Conservation (phyloP, 805 yeast genomes). For the Zygotorulaspora sp. region DNA sequence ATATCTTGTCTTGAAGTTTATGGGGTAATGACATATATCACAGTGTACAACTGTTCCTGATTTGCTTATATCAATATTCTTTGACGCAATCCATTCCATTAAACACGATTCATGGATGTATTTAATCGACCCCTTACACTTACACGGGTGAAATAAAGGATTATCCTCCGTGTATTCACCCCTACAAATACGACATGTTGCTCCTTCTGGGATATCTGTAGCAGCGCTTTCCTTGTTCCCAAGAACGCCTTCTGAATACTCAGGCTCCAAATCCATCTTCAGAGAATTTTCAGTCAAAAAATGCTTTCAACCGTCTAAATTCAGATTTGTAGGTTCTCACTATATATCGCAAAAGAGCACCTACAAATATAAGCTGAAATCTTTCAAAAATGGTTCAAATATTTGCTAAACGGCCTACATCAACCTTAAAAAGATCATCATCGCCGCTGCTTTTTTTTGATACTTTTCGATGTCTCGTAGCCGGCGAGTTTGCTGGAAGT, state of each 20-base stretch:
- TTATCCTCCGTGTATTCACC: constrained; percentile 78
- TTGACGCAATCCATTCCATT: constrained; percentile 69
- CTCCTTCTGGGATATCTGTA: constrained; percentile 10
- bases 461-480: neutral
- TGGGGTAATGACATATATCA: constrained; percentile 82
- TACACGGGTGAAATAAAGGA: constrained; percentile 88
- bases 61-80: constrained; percentile 30
- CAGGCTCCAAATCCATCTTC: constrained; percentile 1
- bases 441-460: constrained; percentile 1
- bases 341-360: too few species aligned
- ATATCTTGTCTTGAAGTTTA: constrained; percentile 62
- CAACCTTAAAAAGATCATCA: neutral
- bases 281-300: too few species aligned
- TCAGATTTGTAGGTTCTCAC: too few species aligned
- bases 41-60: constrained; percentile 56
- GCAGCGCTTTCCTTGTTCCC: neutral
- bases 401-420: too few species aligned
- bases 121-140: constrained; percentile 88
- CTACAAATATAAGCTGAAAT: too few species aligned
- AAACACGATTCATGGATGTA: constrained; percentile 92
- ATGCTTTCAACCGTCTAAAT: too few species aligned
- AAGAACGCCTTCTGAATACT: neutral
- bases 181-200: constrained; percentile 85
- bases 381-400: too few species aligned
- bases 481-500: neutral